Evolutionary conservation across 78 protist genomes (phyloP).

Genomic region (Tieghemostelium lacteum): DNA sequence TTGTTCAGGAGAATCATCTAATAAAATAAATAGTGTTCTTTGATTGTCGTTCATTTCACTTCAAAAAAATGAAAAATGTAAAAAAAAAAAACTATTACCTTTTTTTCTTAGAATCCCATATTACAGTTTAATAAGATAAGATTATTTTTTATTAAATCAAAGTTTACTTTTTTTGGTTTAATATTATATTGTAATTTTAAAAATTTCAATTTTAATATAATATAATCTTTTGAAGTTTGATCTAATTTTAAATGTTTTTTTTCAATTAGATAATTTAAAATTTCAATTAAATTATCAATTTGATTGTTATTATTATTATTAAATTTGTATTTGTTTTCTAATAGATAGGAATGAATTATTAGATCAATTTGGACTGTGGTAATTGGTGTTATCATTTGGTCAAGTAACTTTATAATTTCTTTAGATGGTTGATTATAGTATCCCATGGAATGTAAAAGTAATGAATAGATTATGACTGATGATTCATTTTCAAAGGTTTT

Average conservation of each 20-base stretch:
- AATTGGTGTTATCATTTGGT: not conserved
- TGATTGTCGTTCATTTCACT: too few relatives aligned
- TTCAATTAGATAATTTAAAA: not conserved
- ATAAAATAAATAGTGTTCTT: too few relatives aligned
- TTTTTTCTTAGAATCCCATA: too few relatives aligned
- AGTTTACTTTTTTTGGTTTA: conserved; percentile 8
- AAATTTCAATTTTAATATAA: not conserved
- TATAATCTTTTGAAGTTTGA: not conserved
- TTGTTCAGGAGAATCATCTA: too few relatives aligned
- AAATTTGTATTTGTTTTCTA: conserved; percentile 12
- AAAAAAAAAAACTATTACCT: too few relatives aligned
- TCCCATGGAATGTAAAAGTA: conserved; percentile 7
- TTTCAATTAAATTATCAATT: not conserved
- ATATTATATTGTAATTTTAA: conserved; percentile 3
- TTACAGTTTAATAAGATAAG: too few relatives aligned
- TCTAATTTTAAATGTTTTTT: not conserved
- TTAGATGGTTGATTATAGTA: conserved; percentile 9
- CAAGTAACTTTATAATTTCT: not conserved
- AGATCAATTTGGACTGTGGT: not conserved
- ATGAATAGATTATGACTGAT: too few relatives aligned
- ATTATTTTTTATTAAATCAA: conserved; percentile 4
- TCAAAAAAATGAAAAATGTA: too few relatives aligned
- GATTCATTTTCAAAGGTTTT: conserved; percentile 1
- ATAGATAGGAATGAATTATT: conserved; percentile 16
- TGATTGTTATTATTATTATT: not conserved